These are phyloP conservation scores for Talaromyces liani DNA, from an alignment of 495 filamentous ascomycete genomes.

Conservation along the genomic window DNA sequence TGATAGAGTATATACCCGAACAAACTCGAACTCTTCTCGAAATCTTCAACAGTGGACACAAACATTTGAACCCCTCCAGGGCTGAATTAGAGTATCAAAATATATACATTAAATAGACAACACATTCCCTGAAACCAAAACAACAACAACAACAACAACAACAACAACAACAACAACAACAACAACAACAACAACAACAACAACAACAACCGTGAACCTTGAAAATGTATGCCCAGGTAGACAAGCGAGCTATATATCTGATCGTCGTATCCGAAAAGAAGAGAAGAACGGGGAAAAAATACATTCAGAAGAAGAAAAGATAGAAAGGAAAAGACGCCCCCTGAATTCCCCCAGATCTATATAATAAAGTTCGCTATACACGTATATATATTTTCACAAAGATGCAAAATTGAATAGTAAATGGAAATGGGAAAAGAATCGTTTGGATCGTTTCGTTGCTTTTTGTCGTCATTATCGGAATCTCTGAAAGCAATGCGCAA, in stretches of 20 bases:
- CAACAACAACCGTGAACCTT: too few species aligned
- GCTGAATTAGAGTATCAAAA: neutral
- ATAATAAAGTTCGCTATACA: neutral
- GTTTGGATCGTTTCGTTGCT: neutral
- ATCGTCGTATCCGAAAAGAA: neutral
- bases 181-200: too few species aligned
- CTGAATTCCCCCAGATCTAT: neutral
- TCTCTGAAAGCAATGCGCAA: neutral
- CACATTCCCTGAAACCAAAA: neutral
- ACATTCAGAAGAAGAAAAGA: neutral
- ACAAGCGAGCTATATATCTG: too few species aligned
- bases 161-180: too few species aligned
- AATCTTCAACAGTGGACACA: neutral
- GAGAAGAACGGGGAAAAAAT: neutral
- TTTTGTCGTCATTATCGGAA: neutral
- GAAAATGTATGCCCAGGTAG: too few species aligned
- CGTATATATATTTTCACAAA: neutral
- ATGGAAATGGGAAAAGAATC: neutral
- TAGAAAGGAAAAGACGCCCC: neutral
- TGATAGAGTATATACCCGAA: neutral
- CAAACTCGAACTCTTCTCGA: too few species aligned
- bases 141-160: too few species aligned
- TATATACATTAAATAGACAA: neutral
- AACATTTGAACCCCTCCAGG: neutral
- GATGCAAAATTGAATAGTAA: neutral